Evolutionary conservation across 768 basidiomycete species (phyloP), one percentile per base, ranked within the genome.

Genomic region (Boletus subparvulus): DNA sequence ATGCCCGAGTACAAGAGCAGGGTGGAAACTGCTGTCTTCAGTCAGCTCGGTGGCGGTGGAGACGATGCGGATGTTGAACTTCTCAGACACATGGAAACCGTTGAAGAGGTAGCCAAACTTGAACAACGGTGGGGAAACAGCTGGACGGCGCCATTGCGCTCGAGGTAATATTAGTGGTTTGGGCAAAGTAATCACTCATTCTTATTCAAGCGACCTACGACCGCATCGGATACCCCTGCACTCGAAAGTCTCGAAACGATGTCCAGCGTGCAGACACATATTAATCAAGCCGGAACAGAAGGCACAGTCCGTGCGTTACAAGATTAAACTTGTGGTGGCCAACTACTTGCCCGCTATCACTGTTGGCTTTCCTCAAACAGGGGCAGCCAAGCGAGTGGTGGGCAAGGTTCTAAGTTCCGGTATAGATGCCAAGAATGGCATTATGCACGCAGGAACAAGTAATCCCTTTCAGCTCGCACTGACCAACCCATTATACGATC

Each of bases 241-340:
- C 61, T 91, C 94, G 0, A 98, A 98, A 72, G 85, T 90, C 50
- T 94, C 94, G 4, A 98, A 98, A 74, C 92, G 97, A 5, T 99
- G 97, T 75, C 88, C 94, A 14, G 81, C 80, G 3, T 99, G 97
- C 69, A 87, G 91, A 17, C 96, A 98, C 72, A 97, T 98, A 63
- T 83, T 99, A 60, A 97, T 98, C 74, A 97, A 98, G 70, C 97
- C 97, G 4, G 97, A 99, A 70, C 90, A 95, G 67, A 99, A 99
- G 69, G 89, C 94, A 0, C 92, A 94, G 63, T 94, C 92, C 17
- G 88, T 91, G 37, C 85, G 93, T 17, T 98, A 88, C 80, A 98
- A 98, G 75, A 98, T 99, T 74, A 98, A 98, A 73, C 86, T 98
- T 49, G 92, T 96, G 54, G 97, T 96, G 0, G 85, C 92, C 30